These are phyloP conservation scores for Fusarium pilosicola DNA, from an alignment of 2,329 filamentous ascomycete genomes.

Conservation along the genomic window DNA sequence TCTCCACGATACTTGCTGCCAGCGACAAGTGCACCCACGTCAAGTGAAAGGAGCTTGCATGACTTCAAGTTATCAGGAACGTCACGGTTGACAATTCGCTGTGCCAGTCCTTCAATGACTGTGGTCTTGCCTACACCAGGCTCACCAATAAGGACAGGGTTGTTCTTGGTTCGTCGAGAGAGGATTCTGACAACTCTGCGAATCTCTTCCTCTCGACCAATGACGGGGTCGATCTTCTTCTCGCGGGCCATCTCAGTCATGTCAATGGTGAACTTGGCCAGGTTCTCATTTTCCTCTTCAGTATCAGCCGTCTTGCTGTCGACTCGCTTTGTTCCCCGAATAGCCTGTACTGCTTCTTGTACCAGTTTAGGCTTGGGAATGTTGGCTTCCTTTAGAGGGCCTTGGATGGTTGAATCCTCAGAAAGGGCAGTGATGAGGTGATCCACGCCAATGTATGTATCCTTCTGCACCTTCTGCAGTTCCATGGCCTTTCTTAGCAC, in stretches of 20 bases:
- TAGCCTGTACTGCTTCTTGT: constrained; percentile 88
- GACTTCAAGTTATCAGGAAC: constrained; percentile 94
- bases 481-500: constrained; percentile 87
- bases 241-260: constrained; percentile 97
- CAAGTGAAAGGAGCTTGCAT: constrained; percentile 93
- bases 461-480: constrained; percentile 96
- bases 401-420: constrained; percentile 80
- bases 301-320: constrained; percentile 96
- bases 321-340: constrained; percentile 91
- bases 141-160: constrained; percentile 96
- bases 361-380: constrained; percentile 91
- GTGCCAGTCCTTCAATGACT: constrained; percentile 93
- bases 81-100: constrained; percentile 95
- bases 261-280: constrained; percentile 98
- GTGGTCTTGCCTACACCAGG: constrained; percentile 99
- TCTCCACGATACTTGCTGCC: constrained; percentile 99
- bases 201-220: constrained; percentile 96
- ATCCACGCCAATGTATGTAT: constrained; percentile 93
- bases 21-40: constrained; percentile 93
- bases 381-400: constrained; percentile 83
- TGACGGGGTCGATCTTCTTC: constrained; percentile 97
- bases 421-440: constrained; percentile 88
- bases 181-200: constrained; percentile 90
- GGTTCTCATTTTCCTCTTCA: constrained; percentile 91
- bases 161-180: constrained; percentile 96